Conservation (phyloP, 192 early-diverging fungal genomes). For the Powellomyces hirtus region DNA sequence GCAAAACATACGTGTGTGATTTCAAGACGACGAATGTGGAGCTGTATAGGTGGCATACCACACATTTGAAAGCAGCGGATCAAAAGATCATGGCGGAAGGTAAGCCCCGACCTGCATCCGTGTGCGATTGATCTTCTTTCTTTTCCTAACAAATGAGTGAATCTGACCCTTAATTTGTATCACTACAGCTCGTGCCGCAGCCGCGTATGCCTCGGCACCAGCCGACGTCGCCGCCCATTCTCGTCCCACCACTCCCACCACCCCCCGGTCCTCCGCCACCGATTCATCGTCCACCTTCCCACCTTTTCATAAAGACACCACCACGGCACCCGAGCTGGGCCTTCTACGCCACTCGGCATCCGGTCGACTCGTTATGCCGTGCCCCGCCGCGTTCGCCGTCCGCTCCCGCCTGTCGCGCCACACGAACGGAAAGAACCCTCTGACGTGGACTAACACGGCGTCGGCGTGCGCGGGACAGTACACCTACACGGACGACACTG, state of each 20-base stretch:
- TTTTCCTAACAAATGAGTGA: not conserved
- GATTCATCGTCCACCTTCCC: too few species aligned
- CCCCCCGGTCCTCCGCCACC: not conserved
- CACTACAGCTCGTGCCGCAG: slow-evolving; percentile 26
- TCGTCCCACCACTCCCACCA: not conserved
- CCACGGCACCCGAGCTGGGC: slow-evolving; percentile 9
- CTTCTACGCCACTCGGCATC: slow-evolving; percentile 3
- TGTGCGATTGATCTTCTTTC: not conserved
- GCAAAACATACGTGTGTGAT: slow-evolving; percentile 24
- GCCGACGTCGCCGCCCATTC: not conserved
- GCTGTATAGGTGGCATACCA: slow-evolving; percentile 31
- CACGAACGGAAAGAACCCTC: slow-evolving; percentile 20
- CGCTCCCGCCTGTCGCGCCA: slow-evolving; percentile 7
- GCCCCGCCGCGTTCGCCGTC: slow-evolving; percentile 31
- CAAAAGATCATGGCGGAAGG: slow-evolving; percentile 27
- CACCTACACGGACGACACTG: slow-evolving; percentile 3
- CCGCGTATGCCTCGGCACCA: slow-evolving; percentile 10
- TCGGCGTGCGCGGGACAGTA: slow-evolving; percentile 4
- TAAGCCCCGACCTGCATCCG: not conserved
- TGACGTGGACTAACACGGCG: not conserved
- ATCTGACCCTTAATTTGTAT: not conserved
- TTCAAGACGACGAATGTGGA: slow-evolving; percentile 33
- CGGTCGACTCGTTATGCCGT: slow-evolving; percentile 9
- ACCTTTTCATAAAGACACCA: not conserved
- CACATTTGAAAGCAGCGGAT: slow-evolving; percentile 22